A percentile compares a stretch with the other conserved stretches of the same genome.
Evolutionary conservation across 2,329 filamentous ascomycete species (phyloP).

Genomic region (Fusarium burgessii): DNA sequence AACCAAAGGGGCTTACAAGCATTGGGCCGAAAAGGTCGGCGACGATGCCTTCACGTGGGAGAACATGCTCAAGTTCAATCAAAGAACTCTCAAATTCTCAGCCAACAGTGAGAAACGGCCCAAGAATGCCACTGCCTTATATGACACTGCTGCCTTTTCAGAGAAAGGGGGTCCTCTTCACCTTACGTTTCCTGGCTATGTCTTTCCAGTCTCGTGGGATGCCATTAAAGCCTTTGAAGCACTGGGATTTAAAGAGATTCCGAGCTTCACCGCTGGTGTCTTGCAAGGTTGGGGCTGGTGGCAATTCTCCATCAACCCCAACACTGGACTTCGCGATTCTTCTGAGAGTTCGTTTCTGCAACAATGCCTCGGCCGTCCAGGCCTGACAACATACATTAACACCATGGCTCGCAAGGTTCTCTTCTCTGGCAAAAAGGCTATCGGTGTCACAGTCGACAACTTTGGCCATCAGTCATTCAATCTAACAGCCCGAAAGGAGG

Average conservation of each 20-base stretch:
- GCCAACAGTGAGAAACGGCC: not conserved
- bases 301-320: slow-evolving; percentile 19
- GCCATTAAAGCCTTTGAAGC: slow-evolving; percentile 7
- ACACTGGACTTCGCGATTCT: slow-evolving; percentile 12
- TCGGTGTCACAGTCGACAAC: not conserved
- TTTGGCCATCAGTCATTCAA: slow-evolving; percentile 1
- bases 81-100: not conserved
- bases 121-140: not conserved
- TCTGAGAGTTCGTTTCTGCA: not conserved
- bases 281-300: slow-evolving; percentile 17
- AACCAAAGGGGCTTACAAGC: not conserved
- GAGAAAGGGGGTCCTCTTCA: not conserved
- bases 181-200: not conserved
- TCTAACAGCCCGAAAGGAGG: not conserved
- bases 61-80: slow-evolving; percentile 1
- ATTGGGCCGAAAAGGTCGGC: slow-evolving; percentile 1
- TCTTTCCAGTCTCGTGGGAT: not conserved
- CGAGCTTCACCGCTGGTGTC: slow-evolving; percentile 12
- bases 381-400: not conserved
- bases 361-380: not conserved
- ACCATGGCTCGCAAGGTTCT: slow-evolving; percentile 2
- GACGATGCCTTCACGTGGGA: slow-evolving; percentile 1
- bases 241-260: slow-evolving; percentile 5
- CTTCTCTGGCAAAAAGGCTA: not conserved
- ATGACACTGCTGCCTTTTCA: not conserved